A percentile compares a stretch with the other conserved stretches of the same genome.
Evolutionary conservation across 129 eudicot genomes (phyloP).

Genomic region (Centella asiatica): DNA sequence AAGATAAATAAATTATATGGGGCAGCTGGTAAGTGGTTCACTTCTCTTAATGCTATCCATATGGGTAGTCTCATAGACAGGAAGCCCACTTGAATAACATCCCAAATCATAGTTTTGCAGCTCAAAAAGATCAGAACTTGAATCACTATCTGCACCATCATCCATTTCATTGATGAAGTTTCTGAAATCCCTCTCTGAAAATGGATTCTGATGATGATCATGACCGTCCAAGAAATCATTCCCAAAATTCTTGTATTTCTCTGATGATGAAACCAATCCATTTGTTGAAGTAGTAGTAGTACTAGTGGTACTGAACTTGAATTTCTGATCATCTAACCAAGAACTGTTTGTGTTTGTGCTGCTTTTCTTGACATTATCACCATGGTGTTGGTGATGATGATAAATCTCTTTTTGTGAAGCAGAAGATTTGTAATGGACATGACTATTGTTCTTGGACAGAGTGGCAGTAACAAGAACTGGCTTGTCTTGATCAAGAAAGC

Average conservation of each 20-base stretch:
- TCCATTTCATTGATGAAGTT: conserved; percentile 35
- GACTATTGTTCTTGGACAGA: conserved; percentile 21
- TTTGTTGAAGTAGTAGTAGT: background rate
- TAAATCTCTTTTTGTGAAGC: conserved; percentile 1
- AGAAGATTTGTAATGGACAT: background rate
- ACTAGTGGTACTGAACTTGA: conserved; percentile 18
- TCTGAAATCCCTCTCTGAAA: conserved; percentile 25
- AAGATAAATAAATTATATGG: background rate
- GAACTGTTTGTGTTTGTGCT: background rate
- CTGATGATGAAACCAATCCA: conserved; percentile 12
- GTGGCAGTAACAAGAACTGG: conserved; percentile 1
- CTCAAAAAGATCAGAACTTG: conserved; percentile 96
- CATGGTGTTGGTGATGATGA: background rate
- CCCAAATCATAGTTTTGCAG: conserved; percentile 60
- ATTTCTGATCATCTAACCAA: conserved; percentile 31
- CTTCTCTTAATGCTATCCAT: conserved; percentile 69
- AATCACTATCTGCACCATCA: conserved; percentile 86
- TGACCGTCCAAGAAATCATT: conserved; percentile 18
- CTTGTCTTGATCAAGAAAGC: conserved; percentile 36
- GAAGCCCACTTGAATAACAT: conserved; percentile 57
- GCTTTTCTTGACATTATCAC: background rate
- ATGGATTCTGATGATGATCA: conserved; percentile 20
- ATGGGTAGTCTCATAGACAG: conserved; percentile 82
- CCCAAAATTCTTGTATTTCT: conserved; percentile 22
- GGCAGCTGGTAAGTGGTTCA: conserved; percentile 34